Evolutionary conservation across 805 yeast genomes (phyloP).

Genomic region (Huiozyma naganishii): DNA sequence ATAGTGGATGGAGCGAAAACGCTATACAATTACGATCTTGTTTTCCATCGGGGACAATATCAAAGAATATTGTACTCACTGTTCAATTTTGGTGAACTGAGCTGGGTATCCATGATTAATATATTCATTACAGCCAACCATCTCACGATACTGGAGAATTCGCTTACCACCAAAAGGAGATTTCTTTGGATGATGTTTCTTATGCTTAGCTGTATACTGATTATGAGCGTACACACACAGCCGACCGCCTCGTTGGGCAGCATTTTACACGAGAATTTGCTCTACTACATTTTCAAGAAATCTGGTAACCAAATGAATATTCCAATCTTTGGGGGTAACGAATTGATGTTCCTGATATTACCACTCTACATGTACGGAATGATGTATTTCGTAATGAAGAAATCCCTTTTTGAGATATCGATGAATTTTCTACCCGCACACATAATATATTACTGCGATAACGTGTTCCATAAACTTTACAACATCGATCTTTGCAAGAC

Average conservation of each 20-base stretch:
- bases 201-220: slow-evolving; percentile 9
- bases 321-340: slow-evolving; percentile 15
- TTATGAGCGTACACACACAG: slow-evolving; percentile 17
- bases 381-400: slow-evolving; percentile 13
- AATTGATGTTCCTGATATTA: slow-evolving; percentile 12
- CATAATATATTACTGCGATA: slow-evolving; percentile 19
- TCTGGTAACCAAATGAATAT: slow-evolving; percentile 11
- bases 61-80: slow-evolving; percentile 31
- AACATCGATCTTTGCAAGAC: slow-evolving; percentile 20
- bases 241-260: slow-evolving; percentile 21
- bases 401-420: slow-evolving; percentile 12
- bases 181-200: slow-evolving; percentile 20
- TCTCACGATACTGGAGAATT: slow-evolving; percentile 19
- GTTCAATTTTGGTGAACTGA: slow-evolving; percentile 29
- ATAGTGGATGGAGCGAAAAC: slow-evolving; percentile 24
- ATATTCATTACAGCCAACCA: slow-evolving; percentile 15
- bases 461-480: slow-evolving; percentile 17
- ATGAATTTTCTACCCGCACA: slow-evolving; percentile 25
- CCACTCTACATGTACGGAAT: slow-evolving; percentile 16
- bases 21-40: slow-evolving; percentile 30
- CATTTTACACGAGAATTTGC: slow-evolving; percentile 20
- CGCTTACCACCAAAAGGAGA: slow-evolving; percentile 15
- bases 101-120: slow-evolving; percentile 15
- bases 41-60: slow-evolving; percentile 30
- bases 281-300: slow-evolving; percentile 18